Evolutionary conservation across 177 flowering plant genomes (phyloP).

Genomic region (Tripterygium wilfordii): DNA sequence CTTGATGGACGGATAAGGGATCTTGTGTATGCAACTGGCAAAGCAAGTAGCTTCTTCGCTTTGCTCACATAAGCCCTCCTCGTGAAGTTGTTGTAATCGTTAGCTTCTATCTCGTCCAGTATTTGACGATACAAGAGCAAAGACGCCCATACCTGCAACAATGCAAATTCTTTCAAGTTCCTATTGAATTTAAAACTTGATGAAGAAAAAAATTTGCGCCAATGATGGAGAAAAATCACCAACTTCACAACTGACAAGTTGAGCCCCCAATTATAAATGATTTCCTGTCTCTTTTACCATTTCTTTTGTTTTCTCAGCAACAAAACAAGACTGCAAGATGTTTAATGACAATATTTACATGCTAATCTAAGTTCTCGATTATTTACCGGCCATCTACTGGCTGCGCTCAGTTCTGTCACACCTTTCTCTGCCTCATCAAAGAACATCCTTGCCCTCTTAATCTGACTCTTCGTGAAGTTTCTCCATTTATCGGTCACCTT

Average conservation of each 20-base stretch:
- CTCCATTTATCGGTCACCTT: constrained; percentile 90
- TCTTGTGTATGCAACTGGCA: constrained; percentile 66
- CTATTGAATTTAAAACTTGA: too few species aligned
- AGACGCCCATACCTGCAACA: constrained; percentile 82
- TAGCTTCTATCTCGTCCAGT: constrained; percentile 83
- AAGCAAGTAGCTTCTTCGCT: constrained; percentile 58
- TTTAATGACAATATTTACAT: too few species aligned
- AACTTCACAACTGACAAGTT: too few species aligned
- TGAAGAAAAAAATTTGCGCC: too few species aligned
- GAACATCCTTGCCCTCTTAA: constrained; percentile 83
- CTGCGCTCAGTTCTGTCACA: constrained; percentile 65
- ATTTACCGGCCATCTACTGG: constrained; percentile 96
- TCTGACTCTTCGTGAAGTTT: constrained; percentile 79
- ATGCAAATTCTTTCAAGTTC: too few species aligned
- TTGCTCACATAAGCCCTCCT: constrained; percentile 84
- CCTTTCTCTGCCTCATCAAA: constrained; percentile 82
- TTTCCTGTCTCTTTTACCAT: too few species aligned
- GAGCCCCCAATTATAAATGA: too few species aligned
- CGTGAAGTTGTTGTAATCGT: constrained; percentile 84
- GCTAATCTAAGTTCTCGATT: background rate
- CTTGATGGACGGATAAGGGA: constrained; percentile 42
- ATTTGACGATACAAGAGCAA: constrained; percentile 71
- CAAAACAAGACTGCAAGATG: too few species aligned
- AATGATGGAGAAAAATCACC: too few species aligned
- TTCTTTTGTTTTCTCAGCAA: too few species aligned